Evolutionary conservation across 305 asterid genomes (phyloP).

Genomic region (Plantago lanceolata): DNA sequence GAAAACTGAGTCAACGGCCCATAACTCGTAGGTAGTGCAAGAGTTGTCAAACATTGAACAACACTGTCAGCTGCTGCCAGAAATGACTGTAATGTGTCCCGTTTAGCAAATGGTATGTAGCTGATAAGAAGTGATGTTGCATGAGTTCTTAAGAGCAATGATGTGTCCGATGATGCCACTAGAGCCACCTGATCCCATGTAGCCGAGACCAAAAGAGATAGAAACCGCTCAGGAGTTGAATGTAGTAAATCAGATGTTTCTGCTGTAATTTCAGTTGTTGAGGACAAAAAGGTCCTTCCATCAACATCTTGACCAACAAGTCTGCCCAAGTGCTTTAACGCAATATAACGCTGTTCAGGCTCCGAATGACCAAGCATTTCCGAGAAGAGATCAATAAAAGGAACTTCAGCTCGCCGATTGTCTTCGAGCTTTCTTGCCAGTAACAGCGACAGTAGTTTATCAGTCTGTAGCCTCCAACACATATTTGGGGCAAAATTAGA

Average conservation of each 20-base stretch:
- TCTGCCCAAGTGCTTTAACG: constrained; percentile 72
- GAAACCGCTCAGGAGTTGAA: constrained; percentile 46
- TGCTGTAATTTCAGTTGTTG: constrained; percentile 32
- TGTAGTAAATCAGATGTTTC: constrained; percentile 32
- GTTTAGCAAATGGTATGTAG: constrained; percentile 67
- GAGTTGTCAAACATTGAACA: constrained; percentile 66
- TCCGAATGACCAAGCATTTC: constrained; percentile 81
- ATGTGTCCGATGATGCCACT: constrained; percentile 73
- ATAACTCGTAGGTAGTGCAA: constrained; percentile 56
- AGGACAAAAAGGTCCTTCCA: constrained; percentile 38
- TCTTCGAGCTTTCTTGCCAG: constrained; percentile 55
- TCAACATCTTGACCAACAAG: constrained; percentile 59
- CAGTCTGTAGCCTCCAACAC: constrained; percentile 71
- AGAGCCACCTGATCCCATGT: constrained; percentile 83
- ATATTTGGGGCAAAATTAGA: constrained; percentile 74
- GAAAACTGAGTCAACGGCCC: constrained; percentile 74
- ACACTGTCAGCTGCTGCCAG: constrained; percentile 77
- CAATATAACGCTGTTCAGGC: constrained; percentile 91
- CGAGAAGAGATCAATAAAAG: constrained; percentile 63
- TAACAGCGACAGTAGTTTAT: constrained; percentile 59
- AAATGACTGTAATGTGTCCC: constrained; percentile 68
- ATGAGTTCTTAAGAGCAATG: constrained; percentile 63
- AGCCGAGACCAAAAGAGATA: constrained; percentile 56
- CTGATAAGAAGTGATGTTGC: constrained; percentile 69
- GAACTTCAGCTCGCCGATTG: constrained; percentile 46